Evolutionary conservation across 2,329 filamentous ascomycete genomes (phyloP).

Genomic region (Paecilomyces sp.): DNA sequence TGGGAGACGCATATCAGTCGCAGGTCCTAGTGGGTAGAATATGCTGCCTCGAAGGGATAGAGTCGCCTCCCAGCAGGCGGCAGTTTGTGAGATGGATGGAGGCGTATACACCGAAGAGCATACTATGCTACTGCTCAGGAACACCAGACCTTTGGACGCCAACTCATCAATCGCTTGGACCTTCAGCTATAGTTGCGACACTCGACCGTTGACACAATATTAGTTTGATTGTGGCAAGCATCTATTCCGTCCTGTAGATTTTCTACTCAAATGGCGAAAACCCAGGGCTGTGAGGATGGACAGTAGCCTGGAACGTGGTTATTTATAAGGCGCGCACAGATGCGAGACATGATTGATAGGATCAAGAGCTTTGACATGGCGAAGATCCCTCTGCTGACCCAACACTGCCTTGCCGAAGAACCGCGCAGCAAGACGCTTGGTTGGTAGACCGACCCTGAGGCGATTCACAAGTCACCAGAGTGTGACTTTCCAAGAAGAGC

Average conservation of each 20-base stretch:
- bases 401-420: neutral
- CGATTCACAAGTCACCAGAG: neutral
- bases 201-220: neutral
- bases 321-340: neutral
- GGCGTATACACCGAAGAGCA: neutral
- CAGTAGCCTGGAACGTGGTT: neutral
- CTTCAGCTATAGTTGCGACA: neutral
- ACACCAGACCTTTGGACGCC: neutral
- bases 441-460: neutral
- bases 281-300: neutral
- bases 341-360: neutral
- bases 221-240: neutral
- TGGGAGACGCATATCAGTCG: neutral
- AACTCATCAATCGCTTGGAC: neutral
- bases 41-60: neutral
- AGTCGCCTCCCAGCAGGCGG: neutral
- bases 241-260: neutral
- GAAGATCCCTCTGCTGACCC: neutral
- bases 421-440: neutral
- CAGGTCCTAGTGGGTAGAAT: neutral
- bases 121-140: neutral
- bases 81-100: neutral
- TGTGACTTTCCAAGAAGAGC: neutral
- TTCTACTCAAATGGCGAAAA: neutral
- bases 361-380: neutral